Base-by-base conservation (phyloP, 768 basidiomycete species). In the Podaxis carcinomalis region DNA sequence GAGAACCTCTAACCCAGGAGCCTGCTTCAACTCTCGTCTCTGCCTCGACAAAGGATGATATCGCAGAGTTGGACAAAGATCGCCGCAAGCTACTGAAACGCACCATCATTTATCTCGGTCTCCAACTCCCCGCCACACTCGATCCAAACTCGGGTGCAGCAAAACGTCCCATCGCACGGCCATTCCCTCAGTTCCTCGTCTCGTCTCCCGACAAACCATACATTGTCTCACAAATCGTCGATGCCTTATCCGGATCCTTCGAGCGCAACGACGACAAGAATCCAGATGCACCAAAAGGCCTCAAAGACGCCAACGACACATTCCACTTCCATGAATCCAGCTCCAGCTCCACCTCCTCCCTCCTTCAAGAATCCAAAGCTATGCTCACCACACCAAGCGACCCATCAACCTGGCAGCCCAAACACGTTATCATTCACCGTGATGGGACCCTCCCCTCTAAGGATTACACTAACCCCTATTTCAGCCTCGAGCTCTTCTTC, bases 221-320 rank as follows among this genome's bases (percentile, higher is more conserved):
- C 13, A 73, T 81, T 19, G 73, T 86, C 11, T 64, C 75, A 13
- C 67, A 67, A 7, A 72, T 83, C 19, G 67, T 81, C 19, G 66
- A 76, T 49, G 69, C 75, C 1, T 63, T 84, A 37, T 54, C 59
- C 5, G 21, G 19, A 66, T 74, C 4, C 60, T 70, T 7, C 75
- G 76, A 11, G 63, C 68, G 42, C 32, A 68, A 42, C 70, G 69
- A 3, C 63, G 65, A 5, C 69, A 75, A 40, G 67, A 75, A 10
- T 11, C 23, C 19, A 3, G 53, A 46, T 23, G 47, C 10, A 23
- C 46, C 19, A 6, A 57, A 21, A 23, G 59, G 78, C 0, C 78
- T 92, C 65, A 72, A 82, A 62, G 93, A 93, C 66, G 74, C 75
- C 1, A 86, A 86, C 57, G 92, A 98, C 68, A 84, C 80, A 1